Conservation (phyloP, 371 early-diverging fungal genomes). For the Parasitella parasitica region DNA sequence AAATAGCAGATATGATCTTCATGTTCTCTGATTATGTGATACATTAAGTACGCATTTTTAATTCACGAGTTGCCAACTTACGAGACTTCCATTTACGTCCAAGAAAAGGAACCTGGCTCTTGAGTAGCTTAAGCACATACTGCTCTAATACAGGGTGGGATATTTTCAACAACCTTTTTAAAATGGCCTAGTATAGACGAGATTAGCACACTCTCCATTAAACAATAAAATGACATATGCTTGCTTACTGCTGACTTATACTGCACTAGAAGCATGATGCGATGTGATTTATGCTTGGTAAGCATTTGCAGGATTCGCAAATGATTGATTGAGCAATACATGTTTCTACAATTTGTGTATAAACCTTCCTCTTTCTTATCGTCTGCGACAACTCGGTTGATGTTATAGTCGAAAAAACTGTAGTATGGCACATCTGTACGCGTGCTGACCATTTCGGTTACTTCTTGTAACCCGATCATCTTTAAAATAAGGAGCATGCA, state of each 20-base stretch:
- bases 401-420: slow-evolving; percentile 29
- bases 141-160: slow-evolving; percentile 68
- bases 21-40: slow-evolving; percentile 57
- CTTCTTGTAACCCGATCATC: slow-evolving; percentile 76
- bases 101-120: slow-evolving; percentile 76
- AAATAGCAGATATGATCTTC: slow-evolving; percentile 79
- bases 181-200: slow-evolving; percentile 45
- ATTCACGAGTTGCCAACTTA: slow-evolving; percentile 16
- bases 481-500: slow-evolving; percentile 76
- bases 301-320: slow-evolving; percentile 76
- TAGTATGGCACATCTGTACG: slow-evolving; percentile 61
- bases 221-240: neutral
- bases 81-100: slow-evolving; percentile 82
- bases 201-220: neutral
- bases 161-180: slow-evolving; percentile 76
- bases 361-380: slow-evolving; percentile 4
- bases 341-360: slow-evolving; percentile 49
- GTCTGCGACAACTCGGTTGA: neutral
- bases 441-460: slow-evolving; percentile 46
- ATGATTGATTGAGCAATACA: slow-evolving; percentile 76
- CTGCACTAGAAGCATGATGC: slow-evolving; percentile 74
- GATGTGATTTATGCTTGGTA: slow-evolving; percentile 74
- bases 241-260: slow-evolving; percentile 73
- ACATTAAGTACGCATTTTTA: no score
- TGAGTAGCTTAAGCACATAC: slow-evolving; percentile 76